Base-by-base conservation (phyloP, 352 stramenopile species). In the Phytophthora kernoviae region DNA sequence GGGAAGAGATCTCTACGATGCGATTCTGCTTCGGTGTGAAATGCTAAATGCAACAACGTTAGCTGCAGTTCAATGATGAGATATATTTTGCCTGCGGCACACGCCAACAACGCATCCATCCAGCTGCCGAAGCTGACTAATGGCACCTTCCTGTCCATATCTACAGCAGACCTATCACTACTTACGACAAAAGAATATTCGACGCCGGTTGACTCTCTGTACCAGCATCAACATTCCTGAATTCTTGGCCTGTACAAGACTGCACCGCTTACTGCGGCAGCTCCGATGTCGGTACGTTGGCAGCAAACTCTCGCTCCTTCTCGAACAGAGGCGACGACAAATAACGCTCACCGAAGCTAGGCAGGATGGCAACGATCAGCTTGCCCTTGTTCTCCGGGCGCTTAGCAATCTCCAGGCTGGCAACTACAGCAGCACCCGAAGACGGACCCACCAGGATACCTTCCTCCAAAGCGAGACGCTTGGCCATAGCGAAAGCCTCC, bases 301-400 rank as follows among this genome's bases (percentile, higher is more conserved):
- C 81, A 24, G 84, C 84, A 53, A 70, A 84, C 63, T 90, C 81
- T 48, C 84, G 79, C 64, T 93, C 84, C 51, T 72, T 65, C 40
- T 91, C 81, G 48, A 93, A 93, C 34, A 93, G 74, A 32, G 81
- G 57, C 51, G 84, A 90, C 42, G 79, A 90, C 66, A 91, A 63
- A 66, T 93, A 93, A 33, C 84, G 80, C 70, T 97, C 90, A 54
- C 90, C 90, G 68, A 96, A 97, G 54, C 79, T 93, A 17, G 90
- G 87, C 60, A 97, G 75, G 59, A 97, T 93, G 44, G 83, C 81
- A 24, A 97, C 90, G 51, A 92, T 95, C 33, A 93, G 72, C 77
- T 97, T 97, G 39, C 79, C 84, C 17, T 68, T 73, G 53, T 84
- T 91, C 79, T 96, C 86, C 4, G 83, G 83, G 26, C 87, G 84